These are phyloP conservation scores for Artemisia tridentata DNA, from an alignment of 129 eudicot genomes.

Conservation along the genomic window DNA sequence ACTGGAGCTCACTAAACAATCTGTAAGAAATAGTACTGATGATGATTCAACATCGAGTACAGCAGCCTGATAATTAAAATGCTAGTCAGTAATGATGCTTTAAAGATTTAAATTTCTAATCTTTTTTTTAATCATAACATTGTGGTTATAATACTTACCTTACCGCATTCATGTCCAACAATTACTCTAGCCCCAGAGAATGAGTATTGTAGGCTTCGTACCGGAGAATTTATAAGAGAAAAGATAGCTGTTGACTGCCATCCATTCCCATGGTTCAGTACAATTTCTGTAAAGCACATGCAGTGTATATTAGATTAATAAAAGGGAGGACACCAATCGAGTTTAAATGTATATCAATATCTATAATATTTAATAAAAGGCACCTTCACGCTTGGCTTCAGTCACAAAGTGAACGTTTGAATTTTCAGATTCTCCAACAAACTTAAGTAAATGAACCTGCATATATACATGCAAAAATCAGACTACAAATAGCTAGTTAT, in stretches of 20 bases:
- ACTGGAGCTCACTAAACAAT: constrained; percentile 39
- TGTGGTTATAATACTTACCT: constrained; percentile 40
- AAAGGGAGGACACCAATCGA: background rate
- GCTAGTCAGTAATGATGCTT: constrained; percentile 17
- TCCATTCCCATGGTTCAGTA: constrained; percentile 40
- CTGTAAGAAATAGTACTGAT: constrained; percentile 64
- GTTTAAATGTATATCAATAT: background rate
- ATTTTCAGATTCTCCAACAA: constrained; percentile 41
- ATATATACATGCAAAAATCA: background rate
- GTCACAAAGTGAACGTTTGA: constrained; percentile 41
- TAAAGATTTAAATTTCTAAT: background rate
- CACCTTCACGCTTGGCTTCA: constrained; percentile 60
- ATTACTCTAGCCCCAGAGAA: constrained; percentile 71
- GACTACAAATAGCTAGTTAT: constrained; percentile 9
- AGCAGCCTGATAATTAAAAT: constrained; percentile 59
- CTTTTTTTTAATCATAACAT: background rate
- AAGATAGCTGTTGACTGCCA: constrained; percentile 55
- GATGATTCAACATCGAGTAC: constrained; percentile 62
- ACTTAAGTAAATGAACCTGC: constrained; percentile 56
- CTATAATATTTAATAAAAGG: constrained; percentile 13
- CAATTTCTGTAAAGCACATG: constrained; percentile 45
- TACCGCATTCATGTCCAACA: constrained; percentile 78
- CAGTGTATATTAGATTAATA: constrained; percentile 5
- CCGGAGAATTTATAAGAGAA: constrained; percentile 65
- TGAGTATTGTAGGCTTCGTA: constrained; percentile 51